phyloP scores from a whole-genome alignment of 192 early-diverging fungal genomes.

The Kappamyces sp. region DNA sequence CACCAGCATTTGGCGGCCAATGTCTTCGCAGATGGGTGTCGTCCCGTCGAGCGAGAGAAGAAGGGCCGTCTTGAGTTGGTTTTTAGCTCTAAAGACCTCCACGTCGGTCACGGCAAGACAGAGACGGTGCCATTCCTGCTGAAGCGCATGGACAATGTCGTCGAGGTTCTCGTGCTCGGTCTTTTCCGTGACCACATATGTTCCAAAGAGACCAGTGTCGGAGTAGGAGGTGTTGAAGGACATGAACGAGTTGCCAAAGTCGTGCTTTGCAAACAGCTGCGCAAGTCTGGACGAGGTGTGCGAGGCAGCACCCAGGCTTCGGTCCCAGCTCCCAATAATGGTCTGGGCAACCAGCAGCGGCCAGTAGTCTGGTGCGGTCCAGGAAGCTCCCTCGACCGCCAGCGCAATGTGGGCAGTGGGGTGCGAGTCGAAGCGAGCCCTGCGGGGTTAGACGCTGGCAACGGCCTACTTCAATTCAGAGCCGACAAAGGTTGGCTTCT shows the following conservation, averaged over 20 bases:
- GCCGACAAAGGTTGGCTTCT: constrained; percentile 76
- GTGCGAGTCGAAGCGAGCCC: constrained; percentile 81
- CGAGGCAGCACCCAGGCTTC: constrained; percentile 80
- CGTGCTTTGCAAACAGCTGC: constrained; percentile 68
- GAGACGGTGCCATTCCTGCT: constrained; percentile 90
- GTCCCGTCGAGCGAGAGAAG: constrained; percentile 88
- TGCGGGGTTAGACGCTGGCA: constrained; percentile 33
- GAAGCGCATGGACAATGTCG: constrained; percentile 79
- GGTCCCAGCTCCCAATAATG: constrained; percentile 96
- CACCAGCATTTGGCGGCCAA: constrained; percentile 92
- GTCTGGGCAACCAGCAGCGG: constrained; percentile 90
- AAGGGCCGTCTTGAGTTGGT: constrained; percentile 93
- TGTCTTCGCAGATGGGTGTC: constrained; percentile 93
- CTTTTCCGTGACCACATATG: constrained; percentile 87
- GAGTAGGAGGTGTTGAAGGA: constrained; percentile 98
- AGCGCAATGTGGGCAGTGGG: constrained; percentile 93
- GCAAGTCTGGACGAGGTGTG: constrained; percentile 85
- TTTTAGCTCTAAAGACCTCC: constrained; percentile 96
- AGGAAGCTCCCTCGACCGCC: constrained; percentile 92
- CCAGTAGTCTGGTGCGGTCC: constrained; percentile 94
- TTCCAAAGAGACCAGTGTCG: constrained; percentile 95
- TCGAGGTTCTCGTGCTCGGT: constrained; percentile 58
- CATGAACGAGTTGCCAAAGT: constrained; percentile 96
- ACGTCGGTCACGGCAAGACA: constrained; percentile 74
- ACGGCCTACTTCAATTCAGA: constrained; percentile 46